These are phyloP conservation scores for Exserohilum rostratum DNA, from an alignment of 2,329 filamentous ascomycete species.

Conservation along the genomic window DNA sequence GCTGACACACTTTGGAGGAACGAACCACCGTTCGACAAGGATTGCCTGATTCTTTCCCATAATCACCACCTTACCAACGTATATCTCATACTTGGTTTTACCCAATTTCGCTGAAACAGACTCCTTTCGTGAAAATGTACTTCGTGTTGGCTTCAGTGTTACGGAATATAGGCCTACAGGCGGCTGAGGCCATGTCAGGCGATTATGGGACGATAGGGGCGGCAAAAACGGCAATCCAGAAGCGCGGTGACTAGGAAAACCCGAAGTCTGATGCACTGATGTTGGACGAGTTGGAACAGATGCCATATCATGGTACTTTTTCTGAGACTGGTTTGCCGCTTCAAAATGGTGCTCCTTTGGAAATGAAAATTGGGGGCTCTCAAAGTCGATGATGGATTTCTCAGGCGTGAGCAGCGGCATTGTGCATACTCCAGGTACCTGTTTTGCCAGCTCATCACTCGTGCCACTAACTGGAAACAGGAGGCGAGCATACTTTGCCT, in stretches of 20 bases:
- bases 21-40: conserved; percentile 31
- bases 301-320: background rate
- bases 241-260: background rate
- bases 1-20: conserved; percentile 12
- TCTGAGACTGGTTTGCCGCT: too few species aligned
- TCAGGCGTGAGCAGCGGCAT: background rate
- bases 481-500: too few species aligned
- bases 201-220: background rate
- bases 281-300: background rate
- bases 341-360: background rate
- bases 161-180: conserved; percentile 29
- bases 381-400: background rate
- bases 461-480: background rate
- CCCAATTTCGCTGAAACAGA: background rate
- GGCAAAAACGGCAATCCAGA: background rate
- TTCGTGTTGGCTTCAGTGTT: conserved; percentile 20
- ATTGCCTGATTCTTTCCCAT: conserved; percentile 15
- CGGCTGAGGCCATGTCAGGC: conserved; percentile 15
- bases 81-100: background rate
- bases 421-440: background rate
- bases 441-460: too few species aligned
- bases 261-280: background rate
- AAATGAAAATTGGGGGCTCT: conserved; percentile 1
- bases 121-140: conserved; percentile 7
- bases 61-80: conserved; percentile 26